phyloP scores from a whole-genome alignment of 768 basidiomycete genomes.

The Pleurotus sapidus region DNA sequence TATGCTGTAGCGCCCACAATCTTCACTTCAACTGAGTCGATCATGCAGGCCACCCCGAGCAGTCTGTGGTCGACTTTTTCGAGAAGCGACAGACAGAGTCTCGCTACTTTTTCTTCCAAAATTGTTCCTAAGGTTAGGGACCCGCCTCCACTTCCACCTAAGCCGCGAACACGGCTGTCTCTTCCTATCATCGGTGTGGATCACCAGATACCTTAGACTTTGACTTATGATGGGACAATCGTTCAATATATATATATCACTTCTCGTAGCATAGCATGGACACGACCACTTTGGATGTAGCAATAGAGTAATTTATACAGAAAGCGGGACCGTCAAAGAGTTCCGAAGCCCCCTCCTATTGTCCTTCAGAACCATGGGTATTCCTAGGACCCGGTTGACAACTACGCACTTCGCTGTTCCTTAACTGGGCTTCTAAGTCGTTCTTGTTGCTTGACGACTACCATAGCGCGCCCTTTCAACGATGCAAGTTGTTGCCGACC shows the following conservation, averaged over 20 bases:
- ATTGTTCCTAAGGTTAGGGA: not conserved
- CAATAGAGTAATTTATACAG: not conserved
- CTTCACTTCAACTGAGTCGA: constrained; percentile 34
- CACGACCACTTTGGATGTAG: not conserved
- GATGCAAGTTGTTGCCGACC: no score
- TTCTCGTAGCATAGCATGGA: constrained; percentile 5
- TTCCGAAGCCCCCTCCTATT: no score
- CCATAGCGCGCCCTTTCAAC: no score
- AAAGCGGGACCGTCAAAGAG: no score
- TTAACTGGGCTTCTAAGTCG: no score
- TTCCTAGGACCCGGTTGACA: no score
- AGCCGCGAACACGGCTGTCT: constrained; percentile 8
- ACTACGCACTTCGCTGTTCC: no score
- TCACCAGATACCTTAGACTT: constrained; percentile 2
- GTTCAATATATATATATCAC: not conserved
- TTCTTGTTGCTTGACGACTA: no score
- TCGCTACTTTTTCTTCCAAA: constrained; percentile 12
- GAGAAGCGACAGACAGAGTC: constrained; percentile 19
- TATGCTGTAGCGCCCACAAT: constrained; percentile 17
- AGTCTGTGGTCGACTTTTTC: constrained; percentile 22
- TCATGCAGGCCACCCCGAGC: constrained; percentile 24
- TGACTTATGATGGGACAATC: not conserved
- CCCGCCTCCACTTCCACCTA: constrained; percentile 23
- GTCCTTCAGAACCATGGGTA: no score
- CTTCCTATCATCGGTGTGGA: not conserved